Evolutionary conservation across 106 monocot genomes (phyloP).

Genomic region (Apostasia ramifera): DNA sequence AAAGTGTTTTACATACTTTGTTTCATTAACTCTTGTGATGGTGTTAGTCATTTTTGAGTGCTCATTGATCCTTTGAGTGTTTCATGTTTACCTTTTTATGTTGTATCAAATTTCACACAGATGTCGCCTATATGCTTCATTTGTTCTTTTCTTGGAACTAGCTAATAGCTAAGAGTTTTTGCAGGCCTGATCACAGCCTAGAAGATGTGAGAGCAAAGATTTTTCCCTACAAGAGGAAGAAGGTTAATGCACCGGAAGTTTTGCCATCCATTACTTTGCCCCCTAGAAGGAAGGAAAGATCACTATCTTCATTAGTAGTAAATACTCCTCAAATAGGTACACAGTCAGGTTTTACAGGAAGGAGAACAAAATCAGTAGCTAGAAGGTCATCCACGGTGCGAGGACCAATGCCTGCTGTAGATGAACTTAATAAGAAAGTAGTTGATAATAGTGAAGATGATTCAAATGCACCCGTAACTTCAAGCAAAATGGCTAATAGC

Average conservation of each 20-base stretch:
- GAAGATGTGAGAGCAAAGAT: conserved; percentile 85
- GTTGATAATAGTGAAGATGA: conserved; percentile 25
- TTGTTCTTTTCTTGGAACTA: not conserved
- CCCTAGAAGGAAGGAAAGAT: conserved; percentile 87
- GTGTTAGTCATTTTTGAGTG: too few species aligned
- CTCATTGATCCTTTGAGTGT: not conserved
- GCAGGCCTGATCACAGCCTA: conserved; percentile 87
- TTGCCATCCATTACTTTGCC: conserved; percentile 43
- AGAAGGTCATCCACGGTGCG: conserved; percentile 45
- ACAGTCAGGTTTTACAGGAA: conserved; percentile 56
- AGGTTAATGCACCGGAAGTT: conserved; percentile 47
- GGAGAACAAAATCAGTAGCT: conserved; percentile 61
- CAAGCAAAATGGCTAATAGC: conserved; percentile 16
- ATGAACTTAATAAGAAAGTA: conserved; percentile 43
- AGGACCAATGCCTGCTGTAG: conserved; percentile 31
- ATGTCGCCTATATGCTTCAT: not conserved
- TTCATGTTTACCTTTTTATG: not conserved
- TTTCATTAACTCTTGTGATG: too few species aligned
- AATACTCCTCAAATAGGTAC: conserved; percentile 54
- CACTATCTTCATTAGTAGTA: conserved; percentile 89
- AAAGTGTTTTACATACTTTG: too few species aligned
- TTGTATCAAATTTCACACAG: not conserved
- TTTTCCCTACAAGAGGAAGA: conserved; percentile 77
- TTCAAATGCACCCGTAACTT: conserved; percentile 25
- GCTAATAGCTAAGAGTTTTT: not conserved